These are phyloP conservation scores for Skeletonema costatum DNA, from an alignment of 108 stramenopile species.

Conservation along the genomic window DNA sequence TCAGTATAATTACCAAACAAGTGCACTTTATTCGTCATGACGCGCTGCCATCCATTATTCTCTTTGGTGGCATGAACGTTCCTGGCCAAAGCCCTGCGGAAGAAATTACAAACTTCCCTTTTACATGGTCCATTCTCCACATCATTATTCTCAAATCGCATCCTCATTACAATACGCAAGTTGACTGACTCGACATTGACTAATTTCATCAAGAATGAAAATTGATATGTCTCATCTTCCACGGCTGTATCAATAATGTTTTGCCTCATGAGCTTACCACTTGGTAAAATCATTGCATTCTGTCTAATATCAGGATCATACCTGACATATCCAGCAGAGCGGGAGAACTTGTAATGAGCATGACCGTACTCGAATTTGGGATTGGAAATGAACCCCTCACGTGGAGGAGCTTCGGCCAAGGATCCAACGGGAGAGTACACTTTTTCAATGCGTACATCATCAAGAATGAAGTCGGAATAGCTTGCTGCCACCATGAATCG, in stretches of 20 bases:
- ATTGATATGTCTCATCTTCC: conserved; percentile 14
- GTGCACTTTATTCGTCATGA: conserved; percentile 15
- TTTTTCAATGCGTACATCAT: conserved; percentile 21
- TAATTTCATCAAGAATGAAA: conserved; percentile 18
- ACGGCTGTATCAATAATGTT: conserved; percentile 15
- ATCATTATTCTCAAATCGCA: conserved; percentile 36
- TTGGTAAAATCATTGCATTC: conserved; percentile 21
- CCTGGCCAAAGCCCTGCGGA: conserved; percentile 9
- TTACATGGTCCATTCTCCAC: conserved; percentile 25
- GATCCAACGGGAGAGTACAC: not conserved
- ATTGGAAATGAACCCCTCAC: conserved; percentile 25
- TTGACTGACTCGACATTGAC: conserved; percentile 5
- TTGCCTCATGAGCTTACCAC: conserved; percentile 18
- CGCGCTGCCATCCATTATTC: conserved; percentile 21
- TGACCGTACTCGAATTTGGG: conserved; percentile 24
- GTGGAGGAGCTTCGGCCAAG: not conserved
- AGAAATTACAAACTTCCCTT: conserved; percentile 20
- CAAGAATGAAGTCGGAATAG: conserved; percentile 22
- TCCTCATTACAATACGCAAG: conserved; percentile 16
- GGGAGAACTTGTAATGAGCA: conserved; percentile 13
- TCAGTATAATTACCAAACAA: conserved; percentile 38
- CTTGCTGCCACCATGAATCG: conserved; percentile 23
- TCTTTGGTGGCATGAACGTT: not conserved
- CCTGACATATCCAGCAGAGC: not conserved
- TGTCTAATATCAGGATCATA: conserved; percentile 17